phyloP scores from a whole-genome alignment of 2,329 filamentous ascomycete species.

The Colletotrichum somersetense region DNA sequence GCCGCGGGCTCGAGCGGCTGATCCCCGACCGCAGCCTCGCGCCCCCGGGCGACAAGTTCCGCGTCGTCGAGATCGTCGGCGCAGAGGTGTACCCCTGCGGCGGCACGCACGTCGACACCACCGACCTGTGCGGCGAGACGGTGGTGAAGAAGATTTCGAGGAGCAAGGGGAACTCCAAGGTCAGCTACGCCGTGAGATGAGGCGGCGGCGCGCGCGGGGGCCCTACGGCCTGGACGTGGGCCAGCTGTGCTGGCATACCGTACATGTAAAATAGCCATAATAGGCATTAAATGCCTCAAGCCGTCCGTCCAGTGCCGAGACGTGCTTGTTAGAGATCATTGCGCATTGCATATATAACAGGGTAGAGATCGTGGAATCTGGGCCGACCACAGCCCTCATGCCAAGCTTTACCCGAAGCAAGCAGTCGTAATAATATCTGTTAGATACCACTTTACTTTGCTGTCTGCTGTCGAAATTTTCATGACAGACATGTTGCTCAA shows the following conservation, averaged over 20 bases:
- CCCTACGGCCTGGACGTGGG: no score
- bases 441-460: no score
- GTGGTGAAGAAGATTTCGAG: slow-evolving; percentile 76
- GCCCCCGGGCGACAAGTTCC: slow-evolving; percentile 67
- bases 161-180: slow-evolving; percentile 72
- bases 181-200: slow-evolving; percentile 58
- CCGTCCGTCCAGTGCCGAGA: background rate
- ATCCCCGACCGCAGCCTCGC: slow-evolving; percentile 62
- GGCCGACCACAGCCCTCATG: background rate
- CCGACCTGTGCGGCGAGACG: slow-evolving; percentile 69
- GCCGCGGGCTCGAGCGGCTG: slow-evolving; percentile 66
- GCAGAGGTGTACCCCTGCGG: slow-evolving; percentile 80
- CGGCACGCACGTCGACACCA: slow-evolving; percentile 77
- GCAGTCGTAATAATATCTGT: no score
- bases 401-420: background rate
- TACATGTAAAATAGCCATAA: background rate
- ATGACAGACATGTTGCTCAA: background rate
- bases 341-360: background rate
- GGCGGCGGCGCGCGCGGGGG: no score
- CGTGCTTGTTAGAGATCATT: background rate
- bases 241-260: background rate
- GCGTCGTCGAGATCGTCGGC: slow-evolving; percentile 77
- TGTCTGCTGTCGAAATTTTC: no score
- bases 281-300: background rate
- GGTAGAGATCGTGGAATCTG: background rate